Conservation (phyloP, 2,329 filamentous ascomycete species). For the Biscogniauxia sp. region DNA sequence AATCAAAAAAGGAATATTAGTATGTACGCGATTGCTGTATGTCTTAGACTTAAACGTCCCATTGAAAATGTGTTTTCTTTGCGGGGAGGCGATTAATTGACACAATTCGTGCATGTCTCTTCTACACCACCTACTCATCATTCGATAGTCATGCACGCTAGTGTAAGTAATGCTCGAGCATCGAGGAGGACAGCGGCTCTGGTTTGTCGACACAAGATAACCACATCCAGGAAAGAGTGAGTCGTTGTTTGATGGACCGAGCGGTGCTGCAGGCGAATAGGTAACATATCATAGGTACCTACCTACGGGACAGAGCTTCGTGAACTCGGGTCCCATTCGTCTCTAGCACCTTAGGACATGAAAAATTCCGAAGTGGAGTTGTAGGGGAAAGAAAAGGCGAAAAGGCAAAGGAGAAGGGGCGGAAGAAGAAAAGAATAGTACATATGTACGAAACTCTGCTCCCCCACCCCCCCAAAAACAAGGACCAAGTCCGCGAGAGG, state of each 20-base stretch:
- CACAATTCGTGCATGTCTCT: neutral
- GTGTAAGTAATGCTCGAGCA: neutral
- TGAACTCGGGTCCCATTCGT: neutral
- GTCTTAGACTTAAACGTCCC: neutral
- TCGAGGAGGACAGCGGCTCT: neutral
- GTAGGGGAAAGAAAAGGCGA: neutral
- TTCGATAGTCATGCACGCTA: neutral
- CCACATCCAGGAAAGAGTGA: neutral
- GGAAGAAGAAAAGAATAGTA: neutral
- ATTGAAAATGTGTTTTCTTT: neutral
- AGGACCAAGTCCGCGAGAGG: neutral
- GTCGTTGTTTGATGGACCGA: neutral
- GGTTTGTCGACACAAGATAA: neutral
- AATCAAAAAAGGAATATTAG: neutral
- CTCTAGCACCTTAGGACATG: neutral
- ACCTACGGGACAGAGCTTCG: neutral
- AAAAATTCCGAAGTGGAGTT: neutral
- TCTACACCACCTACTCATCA: neutral
- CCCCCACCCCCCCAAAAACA: too few species aligned
- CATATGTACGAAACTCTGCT: too few species aligned
- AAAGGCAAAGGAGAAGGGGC: neutral
- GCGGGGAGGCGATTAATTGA: neutral
- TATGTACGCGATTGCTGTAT: neutral
- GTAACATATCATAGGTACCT: neutral
- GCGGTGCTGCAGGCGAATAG: neutral